A percentile compares a stretch with the other conserved stretches of the same genome.
Conservation (phyloP, 1,284 basidiomycete species). For the Ustilago xerochloae region DNA sequence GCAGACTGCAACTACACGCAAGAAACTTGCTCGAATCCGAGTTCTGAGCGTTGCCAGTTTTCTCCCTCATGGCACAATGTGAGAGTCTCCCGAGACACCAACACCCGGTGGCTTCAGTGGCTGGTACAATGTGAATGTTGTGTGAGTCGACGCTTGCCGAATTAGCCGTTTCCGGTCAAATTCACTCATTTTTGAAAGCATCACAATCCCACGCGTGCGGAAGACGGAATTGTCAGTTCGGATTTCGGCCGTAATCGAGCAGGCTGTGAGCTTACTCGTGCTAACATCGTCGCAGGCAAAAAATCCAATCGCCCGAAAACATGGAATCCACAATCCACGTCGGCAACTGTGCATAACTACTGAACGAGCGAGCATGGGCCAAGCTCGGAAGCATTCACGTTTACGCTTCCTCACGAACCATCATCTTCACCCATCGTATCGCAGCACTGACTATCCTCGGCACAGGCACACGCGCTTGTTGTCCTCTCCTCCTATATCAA, state of each 20-base stretch:
- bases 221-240: background rate
- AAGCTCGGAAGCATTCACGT: background rate
- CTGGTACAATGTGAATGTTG: background rate
- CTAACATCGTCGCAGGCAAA: background rate
- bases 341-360: too few species aligned
- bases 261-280: background rate
- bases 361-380: conserved; percentile 2
- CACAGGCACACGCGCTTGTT: background rate
- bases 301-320: conserved; percentile 3
- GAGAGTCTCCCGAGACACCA: background rate
- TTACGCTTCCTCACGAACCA: too few species aligned
- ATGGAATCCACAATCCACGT: background rate
- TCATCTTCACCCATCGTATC: background rate
- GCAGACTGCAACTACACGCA: too few species aligned
- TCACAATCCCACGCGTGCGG: conserved; percentile 3
- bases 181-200: background rate
- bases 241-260: background rate
- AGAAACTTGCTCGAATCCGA: too few species aligned
- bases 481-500: background rate
- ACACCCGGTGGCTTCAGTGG: background rate
- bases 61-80: too few species aligned
- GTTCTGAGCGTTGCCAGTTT: too few species aligned
- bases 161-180: background rate
- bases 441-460: background rate
- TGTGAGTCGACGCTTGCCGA: too few species aligned